Percentiles rank a stretch among this genome's conserved stretches.
These are phyloP conservation scores for Colletotrichum magnum DNA, from an alignment of 2,329 filamentous ascomycete species.

Conservation along the genomic window DNA sequence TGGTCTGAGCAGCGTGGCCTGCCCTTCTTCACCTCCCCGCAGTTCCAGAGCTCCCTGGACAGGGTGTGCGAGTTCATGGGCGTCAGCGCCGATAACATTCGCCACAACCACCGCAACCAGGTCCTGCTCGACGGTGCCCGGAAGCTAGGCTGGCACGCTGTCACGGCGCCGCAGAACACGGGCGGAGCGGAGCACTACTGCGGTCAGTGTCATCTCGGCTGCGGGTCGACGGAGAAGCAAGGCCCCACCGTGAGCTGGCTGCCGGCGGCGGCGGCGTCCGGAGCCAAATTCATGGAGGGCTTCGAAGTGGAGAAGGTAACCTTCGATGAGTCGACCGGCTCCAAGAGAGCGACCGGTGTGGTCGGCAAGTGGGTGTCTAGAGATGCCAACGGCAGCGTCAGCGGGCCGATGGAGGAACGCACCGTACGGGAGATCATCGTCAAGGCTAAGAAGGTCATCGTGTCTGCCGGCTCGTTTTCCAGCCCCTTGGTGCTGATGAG, in stretches of 20 bases:
- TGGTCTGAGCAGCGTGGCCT: slow-evolving; percentile 80
- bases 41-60: slow-evolving; percentile 85
- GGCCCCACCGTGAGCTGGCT: slow-evolving; percentile 84
- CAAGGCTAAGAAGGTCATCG: slow-evolving; percentile 83
- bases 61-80: slow-evolving; percentile 86
- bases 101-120: slow-evolving; percentile 81
- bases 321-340: slow-evolving; percentile 69
- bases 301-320: slow-evolving; percentile 79
- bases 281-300: slow-evolving; percentile 87
- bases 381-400: slow-evolving; percentile 72
- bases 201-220: slow-evolving; percentile 74
- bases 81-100: slow-evolving; percentile 74
- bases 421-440: slow-evolving; percentile 75
- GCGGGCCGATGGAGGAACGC: slow-evolving; percentile 63
- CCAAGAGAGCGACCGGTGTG: slow-evolving; percentile 77
- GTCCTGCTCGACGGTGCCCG: slow-evolving; percentile 81
- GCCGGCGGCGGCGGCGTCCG: slow-evolving; percentile 82
- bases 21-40: slow-evolving; percentile 78
- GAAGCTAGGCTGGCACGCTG: slow-evolving; percentile 80
- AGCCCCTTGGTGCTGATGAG: slow-evolving; percentile 82
- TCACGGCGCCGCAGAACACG: slow-evolving; percentile 83
- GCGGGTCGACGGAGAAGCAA: slow-evolving; percentile 79
- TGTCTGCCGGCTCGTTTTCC: slow-evolving; percentile 83
- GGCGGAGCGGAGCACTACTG: slow-evolving; percentile 82
- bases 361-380: slow-evolving; percentile 82